Evolutionary conservation across 495 filamentous ascomycete species (phyloP).

Genomic region (Xylaria palmicola): DNA sequence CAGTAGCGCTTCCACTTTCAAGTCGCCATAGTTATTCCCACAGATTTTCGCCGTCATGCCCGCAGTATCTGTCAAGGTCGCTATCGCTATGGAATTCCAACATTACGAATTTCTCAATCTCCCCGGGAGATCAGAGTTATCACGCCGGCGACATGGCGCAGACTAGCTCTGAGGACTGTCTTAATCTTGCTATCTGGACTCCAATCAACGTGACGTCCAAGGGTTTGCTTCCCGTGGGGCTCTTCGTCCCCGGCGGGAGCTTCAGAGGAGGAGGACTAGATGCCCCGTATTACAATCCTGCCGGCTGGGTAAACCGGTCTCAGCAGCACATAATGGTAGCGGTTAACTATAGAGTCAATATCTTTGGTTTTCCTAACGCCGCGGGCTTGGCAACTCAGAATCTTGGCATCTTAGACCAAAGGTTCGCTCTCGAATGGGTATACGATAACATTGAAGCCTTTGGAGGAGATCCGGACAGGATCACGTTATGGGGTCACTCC

Average conservation of each 20-base stretch:
- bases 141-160: slow-evolving; percentile 34
- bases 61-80: slow-evolving; percentile 33
- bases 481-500: slow-evolving; percentile 58
- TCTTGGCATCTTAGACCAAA: slow-evolving; percentile 58
- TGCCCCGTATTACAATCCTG: slow-evolving; percentile 44
- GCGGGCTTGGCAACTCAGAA: slow-evolving; percentile 38
- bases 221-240: slow-evolving; percentile 42
- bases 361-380: slow-evolving; percentile 60
- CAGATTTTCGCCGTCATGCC: slow-evolving; percentile 38
- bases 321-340: slow-evolving; percentile 56
- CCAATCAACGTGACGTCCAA: slow-evolving; percentile 32
- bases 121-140: slow-evolving; percentile 32
- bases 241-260: slow-evolving; percentile 51
- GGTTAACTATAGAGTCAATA: slow-evolving; percentile 60
- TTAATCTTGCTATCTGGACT: slow-evolving; percentile 55
- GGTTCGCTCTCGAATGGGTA: slow-evolving; percentile 65
- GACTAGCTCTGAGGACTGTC: slow-evolving; percentile 49
- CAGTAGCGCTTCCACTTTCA: slow-evolving; percentile 32
- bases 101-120: slow-evolving; percentile 34
- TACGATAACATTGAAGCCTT: slow-evolving; percentile 66
- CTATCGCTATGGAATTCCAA: slow-evolving; percentile 36
- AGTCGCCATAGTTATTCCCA: slow-evolving; percentile 30
- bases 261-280: slow-evolving; percentile 42
- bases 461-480: slow-evolving; percentile 60
- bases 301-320: slow-evolving; percentile 39